phyloP scores from a whole-genome alignment of 2,329 filamentous ascomycete genomes.

The Mycogone perniciosa region DNA sequence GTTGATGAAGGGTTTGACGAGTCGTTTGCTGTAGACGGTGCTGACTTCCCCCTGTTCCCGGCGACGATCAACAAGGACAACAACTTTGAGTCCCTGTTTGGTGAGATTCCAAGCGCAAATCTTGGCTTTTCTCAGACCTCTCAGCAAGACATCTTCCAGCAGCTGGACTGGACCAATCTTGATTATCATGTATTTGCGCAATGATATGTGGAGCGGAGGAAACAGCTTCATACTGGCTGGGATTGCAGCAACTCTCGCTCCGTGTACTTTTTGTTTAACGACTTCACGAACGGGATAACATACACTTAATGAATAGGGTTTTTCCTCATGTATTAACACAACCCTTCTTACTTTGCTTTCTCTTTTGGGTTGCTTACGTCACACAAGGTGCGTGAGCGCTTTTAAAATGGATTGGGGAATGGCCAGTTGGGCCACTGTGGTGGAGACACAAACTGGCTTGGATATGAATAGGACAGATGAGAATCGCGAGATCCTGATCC shows the following conservation, averaged over 20 bases:
- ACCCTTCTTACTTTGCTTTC: not conserved
- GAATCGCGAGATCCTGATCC: not conserved
- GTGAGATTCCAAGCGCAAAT: conserved; percentile 43
- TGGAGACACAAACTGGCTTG: not conserved
- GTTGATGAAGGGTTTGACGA: conserved; percentile 63
- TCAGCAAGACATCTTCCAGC: conserved; percentile 45
- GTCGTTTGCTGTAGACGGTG: conserved; percentile 36
- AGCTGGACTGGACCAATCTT: conserved; percentile 36
- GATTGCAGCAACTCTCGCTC: not conserved
- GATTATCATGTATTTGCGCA: conserved; percentile 25
- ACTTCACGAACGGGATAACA: conserved; percentile 10
- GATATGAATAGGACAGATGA: not conserved
- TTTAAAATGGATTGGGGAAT: not conserved
- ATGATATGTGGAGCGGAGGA: not conserved
- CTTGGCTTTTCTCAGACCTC: conserved; percentile 47
- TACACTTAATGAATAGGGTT: conserved; percentile 5
- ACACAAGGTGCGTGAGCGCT: not conserved
- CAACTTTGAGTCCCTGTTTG: conserved; percentile 42
- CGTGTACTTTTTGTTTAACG: conserved; percentile 6
- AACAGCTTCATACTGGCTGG: not conserved
- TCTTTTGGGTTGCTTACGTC: not conserved
- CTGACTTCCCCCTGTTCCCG: conserved; percentile 61
- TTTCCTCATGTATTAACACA: conserved; percentile 11
- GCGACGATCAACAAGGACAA: conserved; percentile 33
- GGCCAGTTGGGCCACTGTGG: not conserved